Evolutionary conservation across 225 moss, liverwort and hornwort genomes (phyloP).

Genomic region (Asterella californica): DNA sequence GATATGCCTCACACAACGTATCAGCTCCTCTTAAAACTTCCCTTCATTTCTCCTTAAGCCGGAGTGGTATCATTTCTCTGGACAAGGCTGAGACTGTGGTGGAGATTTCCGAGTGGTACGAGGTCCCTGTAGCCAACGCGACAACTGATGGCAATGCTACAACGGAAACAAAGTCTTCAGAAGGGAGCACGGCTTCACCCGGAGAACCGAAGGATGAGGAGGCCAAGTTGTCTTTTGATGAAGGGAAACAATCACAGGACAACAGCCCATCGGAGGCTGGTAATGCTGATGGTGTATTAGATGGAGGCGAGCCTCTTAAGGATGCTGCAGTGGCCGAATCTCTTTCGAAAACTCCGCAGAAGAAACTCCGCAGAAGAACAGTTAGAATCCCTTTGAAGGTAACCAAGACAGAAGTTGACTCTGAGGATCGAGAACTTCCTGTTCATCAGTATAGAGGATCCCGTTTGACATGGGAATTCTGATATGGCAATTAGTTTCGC

Average conservation of each 20-base stretch:
- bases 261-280: slow-evolving; percentile 23
- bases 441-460: not conserved
- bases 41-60: slow-evolving; percentile 80
- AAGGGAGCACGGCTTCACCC: slow-evolving; percentile 39
- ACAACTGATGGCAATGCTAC: slow-evolving; percentile 53
- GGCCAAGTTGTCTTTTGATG: slow-evolving; percentile 28
- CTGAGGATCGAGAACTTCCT: not conserved
- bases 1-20: slow-evolving; percentile 79
- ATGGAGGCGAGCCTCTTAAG: slow-evolving; percentile 31
- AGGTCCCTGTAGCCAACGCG: slow-evolving; percentile 64
- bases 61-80: slow-evolving; percentile 72
- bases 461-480: not conserved
- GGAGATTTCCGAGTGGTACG: slow-evolving; percentile 89
- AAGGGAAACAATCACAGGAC: slow-evolving; percentile 22
- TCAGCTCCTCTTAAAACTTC: slow-evolving; percentile 86
- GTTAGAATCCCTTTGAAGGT: slow-evolving; percentile 85
- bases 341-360: slow-evolving; percentile 32
- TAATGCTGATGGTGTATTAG: slow-evolving; percentile 36
- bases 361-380: slow-evolving; percentile 81
- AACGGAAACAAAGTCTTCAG: slow-evolving; percentile 46
- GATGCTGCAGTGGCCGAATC: slow-evolving; percentile 35
- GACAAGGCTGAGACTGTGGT: slow-evolving; percentile 93
- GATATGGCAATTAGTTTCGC: not conserved
- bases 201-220: slow-evolving; percentile 53
- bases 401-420: slow-evolving; percentile 2